Base-by-base conservation (phyloP, 2,329 filamentous ascomycete genomes). In the Alternaria brassicicola region DNA sequence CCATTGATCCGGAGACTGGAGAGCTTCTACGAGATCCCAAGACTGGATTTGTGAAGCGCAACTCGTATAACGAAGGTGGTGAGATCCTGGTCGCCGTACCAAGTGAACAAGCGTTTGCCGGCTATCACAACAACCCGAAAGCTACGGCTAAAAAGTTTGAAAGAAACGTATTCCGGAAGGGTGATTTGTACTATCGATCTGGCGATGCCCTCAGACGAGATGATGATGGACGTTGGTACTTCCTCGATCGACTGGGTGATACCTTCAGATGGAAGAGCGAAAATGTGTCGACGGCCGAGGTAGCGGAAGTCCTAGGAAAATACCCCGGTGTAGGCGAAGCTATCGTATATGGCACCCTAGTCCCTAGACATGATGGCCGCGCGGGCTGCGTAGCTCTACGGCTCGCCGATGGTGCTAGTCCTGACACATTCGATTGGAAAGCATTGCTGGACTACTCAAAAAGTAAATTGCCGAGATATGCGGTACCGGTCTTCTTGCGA, bases 401-500 rank as follows among this genome's bases (percentile, higher is more conserved):
- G 48, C 80, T 91, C 38, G 80, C 81, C 1, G 79, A 83, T 1
- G 69, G 63, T 2, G 47, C 59, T 0, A 74, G 78, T 0, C 23
- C 62, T 1, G 52, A 61, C 36, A 63, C 57, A 1, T 70, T 72
- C 19, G 69, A 75, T 41, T 74, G 67, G 64, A 67, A 52, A 9
- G 68, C 62, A 1, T 49, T 74, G 1, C 48, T 73, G 23, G 59
- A 59, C 12, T 69, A 73, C 52, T 59, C 63, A 19, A 59, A 59
- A 19, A 62, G 57, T 7, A 69, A 72, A 45, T 52, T 93, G 17
- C 90, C 90, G 0, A 83, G 82, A 61, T 93, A 93, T 68, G 90
- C 90, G 0, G 88, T 93, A 1, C 90, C 90, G 0, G 75, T 92
- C 2, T 93, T 93, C 77, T 65, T 93, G 45, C 82, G 89, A 1